Base-by-base conservation (phyloP, 164 flowering plant genomes). In the Brasenia schreberi region DNA sequence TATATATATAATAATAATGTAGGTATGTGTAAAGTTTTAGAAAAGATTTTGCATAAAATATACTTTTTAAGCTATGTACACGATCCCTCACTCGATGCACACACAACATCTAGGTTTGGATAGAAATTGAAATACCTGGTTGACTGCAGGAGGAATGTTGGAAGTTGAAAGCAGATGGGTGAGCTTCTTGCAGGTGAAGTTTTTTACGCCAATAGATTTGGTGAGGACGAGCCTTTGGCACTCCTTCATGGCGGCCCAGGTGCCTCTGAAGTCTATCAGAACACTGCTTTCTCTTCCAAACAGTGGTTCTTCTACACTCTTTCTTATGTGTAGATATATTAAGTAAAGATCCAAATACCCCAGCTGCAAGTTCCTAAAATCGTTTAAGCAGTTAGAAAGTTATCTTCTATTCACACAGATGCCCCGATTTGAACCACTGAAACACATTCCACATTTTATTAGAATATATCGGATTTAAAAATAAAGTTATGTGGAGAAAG, bases 121-220 rank as follows among this genome's bases (percentile, higher is more conserved):
- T n/a, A 60, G 27, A 60, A n/a, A 18, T 18, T 60, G 63, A 17
- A 9, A n/a, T 18, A 70, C 72, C 49, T 70, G 72, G 43, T 73
- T 69, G 11, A 69, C 76, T 5, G 76, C 72, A 2, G 76, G 72
- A 18, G 72, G 72, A 53, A 73, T 73, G 12, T 12, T 73, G 5
- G 72, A 72, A 6, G 42, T 19, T 42, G 66, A 58, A 14, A 73
- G 49, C 58, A 73, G 43, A 4, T 61, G 52, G 5, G 17, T 27
- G 5, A 73, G 69, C 69, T 73, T 73, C 76, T 73, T 73, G 64
- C 69, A 66, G 7, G 76, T 33, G 66, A 73, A 73, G 45, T 73
- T 73, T 67, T 69, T 65, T n/a, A 69, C 72, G 14, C 76, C 76
- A 39, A 73, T 73, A 17, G 72, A 73, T 18, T 73, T 73, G 4